Evolutionary conservation across 179 eudicot genomes (phyloP), one percentile per base, ranked within the genome.

Genomic region (Nepenthes alata): DNA sequence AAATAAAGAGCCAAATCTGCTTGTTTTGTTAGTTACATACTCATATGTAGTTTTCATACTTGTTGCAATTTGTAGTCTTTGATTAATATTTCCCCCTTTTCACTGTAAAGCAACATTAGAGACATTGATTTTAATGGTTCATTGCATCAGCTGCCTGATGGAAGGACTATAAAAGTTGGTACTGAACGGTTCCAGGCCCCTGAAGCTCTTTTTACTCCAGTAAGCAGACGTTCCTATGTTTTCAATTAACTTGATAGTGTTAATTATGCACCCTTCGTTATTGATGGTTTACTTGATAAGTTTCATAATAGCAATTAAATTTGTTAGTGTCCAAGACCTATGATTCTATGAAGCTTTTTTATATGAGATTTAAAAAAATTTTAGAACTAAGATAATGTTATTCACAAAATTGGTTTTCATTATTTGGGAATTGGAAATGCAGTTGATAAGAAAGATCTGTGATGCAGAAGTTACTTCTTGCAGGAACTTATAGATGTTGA

Each of bases 401-500:
- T 41, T 41, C 6, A 41, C 45, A 41, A 41, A 25, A 41, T 41
- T 41, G 45, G 8, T 41, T 41, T 41, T 41, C 45, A 41, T 41
- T 41, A 7, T 4, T 41, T 41, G 45, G 45, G 5, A 41, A 1
- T 4, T 41, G 45, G 45, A 41, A 4, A 4, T 41, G 45, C 25
- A 25, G 45, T 41, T 7, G 8, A 7, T 11, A 55, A 35, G 36
- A 44, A 57, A 56, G 5, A 9, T 54, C 53, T 53, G 9, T 36
- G 9, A 57, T 64, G 45, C 50, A 45, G 52, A 37, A 11, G 51
- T 67, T 61, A 51, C 68, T 72, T 64, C 61, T 38, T 80, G 70
- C 78, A 91, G 98, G 98, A 91, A 64, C 96, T 91, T 58, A 89
- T 91, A 67, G 98, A 91, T 76, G 96, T 91, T 62, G 98, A 91